Evolutionary conservation across 306 rosid genomes (phyloP), one percentile per base, ranked within the genome.

Genomic region (Luffa acutangula): DNA sequence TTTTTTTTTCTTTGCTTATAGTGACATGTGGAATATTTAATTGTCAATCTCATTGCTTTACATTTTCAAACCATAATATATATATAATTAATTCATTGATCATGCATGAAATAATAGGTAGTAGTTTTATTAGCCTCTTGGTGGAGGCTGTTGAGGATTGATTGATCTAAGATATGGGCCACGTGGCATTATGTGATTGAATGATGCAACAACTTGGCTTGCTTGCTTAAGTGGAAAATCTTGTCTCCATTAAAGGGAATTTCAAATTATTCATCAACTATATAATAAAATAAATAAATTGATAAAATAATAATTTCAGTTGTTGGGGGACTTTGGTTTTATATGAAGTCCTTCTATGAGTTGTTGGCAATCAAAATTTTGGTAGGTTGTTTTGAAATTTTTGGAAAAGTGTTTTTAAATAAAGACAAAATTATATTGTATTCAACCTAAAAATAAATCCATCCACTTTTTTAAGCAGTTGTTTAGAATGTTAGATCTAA

Each of bases 221-320:
- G 20, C 54, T 67, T 67, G 56, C 56, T 70, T 48, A 72, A 72
- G 77, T 31, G 58, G 77, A 9, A 9, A 72, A 72, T 70, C 56
- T 11, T 72, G 77, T 72, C 58, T 72, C 77, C 77, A 72, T 72
- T 46, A 71, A 25, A 25, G 41, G 56, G 77, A 48, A 20, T n/a
- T 71, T 46, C 9, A 10, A 70, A 70, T 42, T 45, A 12, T 46
- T 46, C 3, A 43, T 11, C 10, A 37, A 20, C 64, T 58, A 65
- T 14, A 15, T 3, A 69, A 69, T n/a, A 13, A 63, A 7, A 64
- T 6, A 64, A 4, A 25, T 3, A 59, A 63, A 11, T 9, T 43
- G 21, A 10, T 21, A 17, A 33, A 60, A 62, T 62, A 36, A 66
- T 7, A 66, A 39, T 46, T 48, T 43, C 6, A 25, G 58, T 72